Percentiles rank a stretch among this genome's conserved stretches.
Conservation (phyloP, 768 basidiomycete genomes). For the Phlebiopsis flavidoalba region DNA sequence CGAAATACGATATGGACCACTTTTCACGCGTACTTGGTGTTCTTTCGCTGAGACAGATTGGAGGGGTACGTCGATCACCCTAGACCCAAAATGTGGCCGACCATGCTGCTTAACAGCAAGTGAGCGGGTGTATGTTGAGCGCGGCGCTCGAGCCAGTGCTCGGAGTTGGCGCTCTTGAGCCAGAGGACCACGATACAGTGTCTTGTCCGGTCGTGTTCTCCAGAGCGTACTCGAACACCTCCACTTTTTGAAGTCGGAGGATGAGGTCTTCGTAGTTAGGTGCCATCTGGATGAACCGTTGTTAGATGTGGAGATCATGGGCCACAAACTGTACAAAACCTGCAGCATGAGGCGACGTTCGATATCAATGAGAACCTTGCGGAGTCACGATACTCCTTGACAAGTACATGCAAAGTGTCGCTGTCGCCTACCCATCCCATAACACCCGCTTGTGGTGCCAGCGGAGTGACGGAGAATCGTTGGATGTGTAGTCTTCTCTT, state of each 20-base stretch:
- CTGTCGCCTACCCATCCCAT: conserved; percentile 94
- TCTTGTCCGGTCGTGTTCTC: conserved; percentile 99
- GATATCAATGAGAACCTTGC: conserved; percentile 95
- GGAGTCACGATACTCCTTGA: conserved; percentile 95
- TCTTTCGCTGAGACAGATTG: conserved; percentile 89
- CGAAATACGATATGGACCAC: conserved; percentile 97
- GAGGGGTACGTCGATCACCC: conserved; percentile 99
- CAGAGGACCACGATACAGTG: conserved; percentile 92
- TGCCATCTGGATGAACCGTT: conserved; percentile 68
- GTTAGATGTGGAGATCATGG: not conserved
- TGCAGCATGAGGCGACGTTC: conserved; percentile 99
- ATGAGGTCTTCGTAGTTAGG: conserved; percentile 96
- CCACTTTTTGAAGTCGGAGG: conserved; percentile 94
- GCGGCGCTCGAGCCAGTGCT: conserved; percentile 95
- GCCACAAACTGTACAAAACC: conserved; percentile 32
- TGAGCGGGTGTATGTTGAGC: conserved; percentile 89
- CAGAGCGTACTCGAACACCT: conserved; percentile 97
- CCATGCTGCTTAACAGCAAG: conserved; percentile 96
- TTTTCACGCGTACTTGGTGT: conserved; percentile 88
- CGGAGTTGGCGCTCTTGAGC: conserved; percentile 93
- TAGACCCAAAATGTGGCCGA: conserved; percentile 93
- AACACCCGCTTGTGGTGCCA: conserved; percentile 93
- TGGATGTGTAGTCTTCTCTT: conserved; percentile 95
- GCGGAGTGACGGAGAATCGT: conserved; percentile 85
- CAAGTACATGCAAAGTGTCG: conserved; percentile 93